phyloP scores from a whole-genome alignment of 352 stramenopile genomes.

The Peronospora destructor region DNA sequence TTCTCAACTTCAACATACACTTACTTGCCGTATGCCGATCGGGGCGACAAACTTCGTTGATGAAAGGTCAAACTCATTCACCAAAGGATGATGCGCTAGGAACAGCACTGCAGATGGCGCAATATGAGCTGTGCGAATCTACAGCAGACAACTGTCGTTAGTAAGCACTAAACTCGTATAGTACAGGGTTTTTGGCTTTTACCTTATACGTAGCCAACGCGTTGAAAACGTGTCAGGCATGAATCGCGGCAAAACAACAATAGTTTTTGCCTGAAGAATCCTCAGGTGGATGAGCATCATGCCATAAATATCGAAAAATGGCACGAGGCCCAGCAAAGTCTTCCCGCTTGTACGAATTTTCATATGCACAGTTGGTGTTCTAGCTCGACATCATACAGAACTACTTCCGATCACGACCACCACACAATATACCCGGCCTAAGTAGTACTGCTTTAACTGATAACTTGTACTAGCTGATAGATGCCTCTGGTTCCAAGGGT shows the following conservation, averaged over 20 bases:
- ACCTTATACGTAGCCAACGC: slow-evolving; percentile 60
- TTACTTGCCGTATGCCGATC: too few species aligned
- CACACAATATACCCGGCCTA: too few species aligned
- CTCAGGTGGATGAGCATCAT: slow-evolving; percentile 74
- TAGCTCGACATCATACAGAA: too few species aligned
- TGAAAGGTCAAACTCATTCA: slow-evolving; percentile 87
- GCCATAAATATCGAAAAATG: slow-evolving; percentile 95
- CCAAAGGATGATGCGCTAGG: slow-evolving; percentile 40
- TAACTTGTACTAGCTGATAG: too few species aligned
- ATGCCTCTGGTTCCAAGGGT: too few species aligned
- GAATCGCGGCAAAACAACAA: slow-evolving; percentile 86
- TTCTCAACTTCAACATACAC: too few species aligned
- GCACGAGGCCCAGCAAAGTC: slow-evolving; percentile 64
- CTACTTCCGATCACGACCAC: too few species aligned
- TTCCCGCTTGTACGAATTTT: too few species aligned
- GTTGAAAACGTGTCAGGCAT: slow-evolving; percentile 85
- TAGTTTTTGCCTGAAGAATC: slow-evolving; percentile 42
- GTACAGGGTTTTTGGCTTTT: neutral
- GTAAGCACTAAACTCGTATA: neutral
- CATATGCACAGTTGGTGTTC: too few species aligned
- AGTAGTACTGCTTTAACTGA: too few species aligned
- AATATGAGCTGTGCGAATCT: slow-evolving; percentile 52
- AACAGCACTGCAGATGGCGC: slow-evolving; percentile 57
- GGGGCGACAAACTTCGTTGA: slow-evolving; percentile 80
- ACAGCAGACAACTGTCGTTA: slow-evolving; percentile 1